Base-by-base conservation (phyloP, 2,329 filamentous ascomycete species). In the Malbranchea zuffiana region DNA sequence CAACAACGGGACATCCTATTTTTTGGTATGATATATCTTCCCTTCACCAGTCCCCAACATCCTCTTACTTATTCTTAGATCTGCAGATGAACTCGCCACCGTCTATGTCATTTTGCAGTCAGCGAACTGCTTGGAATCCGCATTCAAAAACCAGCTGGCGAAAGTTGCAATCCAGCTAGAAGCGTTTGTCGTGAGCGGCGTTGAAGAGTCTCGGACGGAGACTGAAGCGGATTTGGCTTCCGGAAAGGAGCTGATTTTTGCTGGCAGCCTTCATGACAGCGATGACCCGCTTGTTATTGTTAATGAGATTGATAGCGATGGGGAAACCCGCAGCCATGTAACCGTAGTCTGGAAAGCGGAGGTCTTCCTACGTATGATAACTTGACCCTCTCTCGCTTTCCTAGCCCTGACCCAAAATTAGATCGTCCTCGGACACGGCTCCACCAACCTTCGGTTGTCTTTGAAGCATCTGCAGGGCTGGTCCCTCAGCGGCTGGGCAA, bases 391-490 rank as follows among this genome's bases (percentile, higher is more conserved):
- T 6, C 29, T n/a, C 17, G 10, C n/a, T 6, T 15, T 12, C 10
- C 25, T 5, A 21, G 11, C 25, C 19, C 25, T 29, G 10, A 7
- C 26, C 3, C 11, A 13, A 35, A 26, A 45, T 52, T 7, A 49
- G 63, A 60, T 51, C 59, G 63, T 19, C 64, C 64, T 37, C 61
- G 70, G 39, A 63, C 67, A 37, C 66, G 71, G 40, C 66, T 73
- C 21, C 66, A 72, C 41, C 66, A 74, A 44, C 71, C 72, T 21
- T 66, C 65, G 4, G 60, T 78, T 17, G 64, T 73, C 32, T 74
- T 78, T 47, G 66, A 67, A 20, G 62, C 66, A 16, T 64, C 60
- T 13, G 61, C 62, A 13, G 65, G 57, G 33, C 51, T 69, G 20
- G 67, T 62, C 39, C 63, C 66, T 2, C 50, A 61, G 1, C 60